These are phyloP conservation scores for Kluyveromyces aestuarii DNA, from an alignment of 805 yeast genomes.

Conservation along the genomic window DNA sequence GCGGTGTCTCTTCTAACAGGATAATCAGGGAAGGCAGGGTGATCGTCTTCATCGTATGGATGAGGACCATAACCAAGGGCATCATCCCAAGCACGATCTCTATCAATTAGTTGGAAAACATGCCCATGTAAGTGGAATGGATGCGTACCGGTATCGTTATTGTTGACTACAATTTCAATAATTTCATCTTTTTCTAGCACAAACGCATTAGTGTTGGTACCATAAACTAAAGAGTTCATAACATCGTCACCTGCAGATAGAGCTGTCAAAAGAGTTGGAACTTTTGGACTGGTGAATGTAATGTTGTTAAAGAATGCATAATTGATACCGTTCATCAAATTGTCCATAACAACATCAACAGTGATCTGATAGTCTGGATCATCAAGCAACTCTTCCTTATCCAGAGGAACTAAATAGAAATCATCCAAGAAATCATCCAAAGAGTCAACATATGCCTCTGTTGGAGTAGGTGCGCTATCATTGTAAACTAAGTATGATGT, in stretches of 20 bases:
- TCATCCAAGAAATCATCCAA: slow-evolving; percentile 60
- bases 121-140: slow-evolving; percentile 97
- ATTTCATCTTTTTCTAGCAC: slow-evolving; percentile 49
- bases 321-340: slow-evolving; percentile 77
- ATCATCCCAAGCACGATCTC: slow-evolving; percentile 54
- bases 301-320: slow-evolving; percentile 95
- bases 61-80: slow-evolving; percentile 44
- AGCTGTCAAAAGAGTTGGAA: slow-evolving; percentile 79
- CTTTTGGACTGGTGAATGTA: slow-evolving; percentile 70
- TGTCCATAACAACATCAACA: slow-evolving; percentile 76
- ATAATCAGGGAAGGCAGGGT: slow-evolving; percentile 48
- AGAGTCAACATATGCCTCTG: slow-evolving; percentile 36
- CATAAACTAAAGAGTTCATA: slow-evolving; percentile 48
- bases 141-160: slow-evolving; percentile 84
- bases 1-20: slow-evolving; percentile 84
- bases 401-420: slow-evolving; percentile 59
- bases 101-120: slow-evolving; percentile 69
- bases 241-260: slow-evolving; percentile 58
- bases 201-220: slow-evolving; percentile 68
- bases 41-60: slow-evolving; percentile 44
- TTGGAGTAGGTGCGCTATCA: slow-evolving; percentile 33
- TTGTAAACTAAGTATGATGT: slow-evolving; percentile 67
- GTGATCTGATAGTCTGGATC: slow-evolving; percentile 63
- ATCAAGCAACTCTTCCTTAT: slow-evolving; percentile 43
- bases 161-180: slow-evolving; percentile 77